Conservation (phyloP, 306 rosid genomes). For the Vachellia collinsii region DNA sequence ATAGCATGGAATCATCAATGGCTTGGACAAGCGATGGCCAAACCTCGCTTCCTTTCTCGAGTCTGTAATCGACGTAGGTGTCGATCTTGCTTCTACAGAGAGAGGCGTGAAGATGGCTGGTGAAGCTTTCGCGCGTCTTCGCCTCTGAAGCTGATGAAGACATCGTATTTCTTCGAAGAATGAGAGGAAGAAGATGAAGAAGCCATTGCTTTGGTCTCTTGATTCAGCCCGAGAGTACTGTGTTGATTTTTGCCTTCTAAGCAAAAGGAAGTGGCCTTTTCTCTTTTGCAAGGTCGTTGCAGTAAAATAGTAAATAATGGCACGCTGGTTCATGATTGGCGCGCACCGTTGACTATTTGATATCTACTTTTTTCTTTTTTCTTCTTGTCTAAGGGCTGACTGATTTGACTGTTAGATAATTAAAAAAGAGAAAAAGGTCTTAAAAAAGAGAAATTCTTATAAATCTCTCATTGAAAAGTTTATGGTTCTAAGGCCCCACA, state of each 20-base stretch:
- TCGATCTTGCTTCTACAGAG: neutral
- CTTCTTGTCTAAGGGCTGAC: no score
- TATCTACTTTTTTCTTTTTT: no score
- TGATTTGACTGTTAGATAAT: no score
- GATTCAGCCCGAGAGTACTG: neutral
- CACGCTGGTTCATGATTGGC: neutral
- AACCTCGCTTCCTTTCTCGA: neutral
- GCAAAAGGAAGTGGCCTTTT: neutral
- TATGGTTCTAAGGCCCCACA: no score
- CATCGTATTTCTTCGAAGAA: neutral
- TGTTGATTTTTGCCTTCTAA: neutral
- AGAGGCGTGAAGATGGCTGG: neutral
- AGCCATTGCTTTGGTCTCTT: neutral
- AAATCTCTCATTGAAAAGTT: no score
- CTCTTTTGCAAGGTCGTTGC: neutral
- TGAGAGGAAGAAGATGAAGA: neutral
- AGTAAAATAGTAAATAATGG: neutral
- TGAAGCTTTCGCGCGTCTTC: neutral
- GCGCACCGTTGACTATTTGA: neutral
- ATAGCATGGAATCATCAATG: neutral
- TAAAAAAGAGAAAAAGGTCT: no score
- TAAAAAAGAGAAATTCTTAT: no score
- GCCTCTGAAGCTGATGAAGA: slow-evolving; percentile 3
- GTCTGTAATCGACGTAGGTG: neutral
- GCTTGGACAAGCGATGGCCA: neutral